Base-by-base conservation (phyloP, 2,329 filamentous ascomycete species). In the Colletotrichum lindemuthianum region DNA sequence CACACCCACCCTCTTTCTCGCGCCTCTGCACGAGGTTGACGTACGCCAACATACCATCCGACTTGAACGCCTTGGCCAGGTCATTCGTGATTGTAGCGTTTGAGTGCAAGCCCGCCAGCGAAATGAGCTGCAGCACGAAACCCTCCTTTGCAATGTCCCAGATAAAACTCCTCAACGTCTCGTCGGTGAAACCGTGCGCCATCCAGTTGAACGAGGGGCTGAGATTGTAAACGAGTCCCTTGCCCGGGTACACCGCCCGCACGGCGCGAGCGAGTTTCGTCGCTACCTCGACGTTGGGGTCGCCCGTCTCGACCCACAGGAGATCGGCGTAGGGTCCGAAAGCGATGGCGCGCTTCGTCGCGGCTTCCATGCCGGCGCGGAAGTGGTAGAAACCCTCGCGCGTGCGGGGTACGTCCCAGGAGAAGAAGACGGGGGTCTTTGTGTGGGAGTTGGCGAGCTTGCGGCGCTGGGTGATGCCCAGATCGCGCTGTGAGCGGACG, bases 121-220 rank as follows among this genome's bases (percentile, higher is more conserved):
- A 89, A 65, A 91, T 86, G 34, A 91, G 82, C 79, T 91, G 88
- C 71, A 90, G 78, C 9, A 88, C 88, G 74, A 89, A 95, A 65
- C 95, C 95, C 72, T 97, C 91, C 75, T 90, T 88, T 8, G 94
- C 96, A 69, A 99, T 88, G 76, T 98, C 95, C 95, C 95, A 98
- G 71, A 99, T 92, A 77, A 99, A 99, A 6, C 88, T 93, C 80
- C 91, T 93, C 59, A 99, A 85, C 6, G 90, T 90, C 66, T 88
- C 89, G 68, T 93, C 88, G 3, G 87, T 90, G 79, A 98, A 99
- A 36, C 95, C 96, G 75, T 98, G 94, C 10, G 89, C 89, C 88
- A 96, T 96, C 96, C 96, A 99, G 84, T 99, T 98, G 86, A 99
- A 99, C 8, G 92, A 97, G 1, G 96, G 96, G 5, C 90, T 94